phyloP scores from a whole-genome alignment of 2,329 filamentous ascomycete species.

The Fusarium haematococcum region DNA sequence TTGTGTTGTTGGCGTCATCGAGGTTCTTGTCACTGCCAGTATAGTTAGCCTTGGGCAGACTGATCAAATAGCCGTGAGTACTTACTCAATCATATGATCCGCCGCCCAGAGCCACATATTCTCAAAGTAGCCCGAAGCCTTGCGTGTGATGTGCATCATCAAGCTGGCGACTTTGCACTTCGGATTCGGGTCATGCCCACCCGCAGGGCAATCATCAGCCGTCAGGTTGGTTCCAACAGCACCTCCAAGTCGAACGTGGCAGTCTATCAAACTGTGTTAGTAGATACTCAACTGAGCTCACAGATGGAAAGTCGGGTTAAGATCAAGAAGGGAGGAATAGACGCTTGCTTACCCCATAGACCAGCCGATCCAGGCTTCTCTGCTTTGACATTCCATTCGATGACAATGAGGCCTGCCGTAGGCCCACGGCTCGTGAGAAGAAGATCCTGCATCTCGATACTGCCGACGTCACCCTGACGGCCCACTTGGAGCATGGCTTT shows the following conservation, averaged over 20 bases:
- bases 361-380: constrained; percentile 52
- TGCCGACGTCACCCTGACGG: no score
- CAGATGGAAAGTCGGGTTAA: no score
- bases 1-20: no score
- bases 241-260: constrained; percentile 61
- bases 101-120: constrained; percentile 75
- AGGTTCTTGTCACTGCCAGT: no score
- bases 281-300: no score
- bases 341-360: constrained; percentile 57
- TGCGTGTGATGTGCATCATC: constrained; percentile 58
- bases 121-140: constrained; percentile 61
- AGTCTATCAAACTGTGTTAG: not conserved
- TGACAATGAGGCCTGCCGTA: constrained; percentile 7
- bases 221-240: constrained; percentile 36
- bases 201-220: constrained; percentile 58
- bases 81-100: constrained; percentile 67
- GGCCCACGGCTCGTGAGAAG: constrained; percentile 63
- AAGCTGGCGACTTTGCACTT: constrained; percentile 60
- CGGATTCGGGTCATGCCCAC: no score
- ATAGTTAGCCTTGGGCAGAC: no score
- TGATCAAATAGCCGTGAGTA: no score
- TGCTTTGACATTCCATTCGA: constrained; percentile 62
- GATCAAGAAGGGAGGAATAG: no score
- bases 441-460: constrained; percentile 73
- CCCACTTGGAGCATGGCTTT: no score